A percentile compares a stretch with the other conserved stretches of the same genome.
These are phyloP conservation scores for Coccomyxa subellipsoidea DNA, from an alignment of 163 green algal genomes.

Conservation along the genomic window DNA sequence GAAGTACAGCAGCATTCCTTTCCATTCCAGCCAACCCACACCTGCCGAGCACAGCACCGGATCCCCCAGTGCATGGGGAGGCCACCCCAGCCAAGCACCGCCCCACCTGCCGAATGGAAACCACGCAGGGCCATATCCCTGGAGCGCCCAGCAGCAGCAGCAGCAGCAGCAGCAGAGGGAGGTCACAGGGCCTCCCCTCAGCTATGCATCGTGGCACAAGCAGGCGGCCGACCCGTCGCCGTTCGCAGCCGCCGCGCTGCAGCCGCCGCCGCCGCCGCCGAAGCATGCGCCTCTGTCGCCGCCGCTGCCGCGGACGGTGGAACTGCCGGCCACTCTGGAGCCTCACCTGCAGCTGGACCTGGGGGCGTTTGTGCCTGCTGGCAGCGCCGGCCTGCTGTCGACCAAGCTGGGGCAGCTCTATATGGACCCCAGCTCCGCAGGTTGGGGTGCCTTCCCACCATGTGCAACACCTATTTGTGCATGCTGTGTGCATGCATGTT, in stretches of 20 bases:
- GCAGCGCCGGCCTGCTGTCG: neutral
- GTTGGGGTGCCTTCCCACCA: neutral
- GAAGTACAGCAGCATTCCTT: neutral
- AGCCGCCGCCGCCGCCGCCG: too few relatives aligned
- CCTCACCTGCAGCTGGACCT: neutral
- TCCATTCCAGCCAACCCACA: too few relatives aligned
- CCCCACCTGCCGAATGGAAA: neutral
- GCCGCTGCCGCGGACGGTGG: neutral
- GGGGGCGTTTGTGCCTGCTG: constrained; percentile 12
- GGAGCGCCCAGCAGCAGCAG: neutral
- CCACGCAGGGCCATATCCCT: neutral
- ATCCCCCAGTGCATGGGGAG: neutral
- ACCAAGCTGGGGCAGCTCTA: neutral
- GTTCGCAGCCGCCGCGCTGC: neutral
- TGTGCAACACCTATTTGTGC: neutral
- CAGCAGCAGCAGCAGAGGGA: constrained; percentile 4
- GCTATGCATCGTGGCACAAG: neutral
- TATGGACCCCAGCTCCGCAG: neutral
- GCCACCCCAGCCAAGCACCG: neutral
- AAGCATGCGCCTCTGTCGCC: neutral
- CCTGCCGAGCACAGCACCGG: too few relatives aligned
- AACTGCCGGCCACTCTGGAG: neutral
- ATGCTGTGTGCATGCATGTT: too few relatives aligned
- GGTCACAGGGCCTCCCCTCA: neutral
- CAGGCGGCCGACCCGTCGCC: neutral